Conservation (phyloP, 1,139 yeast genomes). For the Candida neerlandica region DNA sequence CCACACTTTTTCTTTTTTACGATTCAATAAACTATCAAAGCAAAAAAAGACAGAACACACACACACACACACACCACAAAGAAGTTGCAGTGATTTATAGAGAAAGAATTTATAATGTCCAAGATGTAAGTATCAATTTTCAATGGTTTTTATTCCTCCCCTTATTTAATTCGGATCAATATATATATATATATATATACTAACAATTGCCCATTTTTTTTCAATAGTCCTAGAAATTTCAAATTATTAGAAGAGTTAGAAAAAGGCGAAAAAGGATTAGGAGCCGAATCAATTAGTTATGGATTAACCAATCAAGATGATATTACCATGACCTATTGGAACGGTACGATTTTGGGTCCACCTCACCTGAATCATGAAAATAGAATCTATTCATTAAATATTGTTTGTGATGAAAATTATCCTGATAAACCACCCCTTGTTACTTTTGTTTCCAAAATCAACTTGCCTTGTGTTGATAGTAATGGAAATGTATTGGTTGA, state of each 20-base stretch:
- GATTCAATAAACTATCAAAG: not conserved
- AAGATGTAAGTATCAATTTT: conserved; percentile 36
- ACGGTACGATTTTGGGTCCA: conserved; percentile 95
- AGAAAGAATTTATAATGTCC: conserved; percentile 29
- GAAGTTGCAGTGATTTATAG: not conserved
- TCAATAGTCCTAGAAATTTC: conserved; percentile 81
- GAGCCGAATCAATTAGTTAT: conserved; percentile 95
- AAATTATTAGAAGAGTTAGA: conserved; percentile 93
- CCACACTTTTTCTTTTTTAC: no score
- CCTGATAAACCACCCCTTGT: conserved; percentile 90
- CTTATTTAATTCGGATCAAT: no score
- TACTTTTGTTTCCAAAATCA: conserved; percentile 77
- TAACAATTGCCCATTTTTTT: not conserved
- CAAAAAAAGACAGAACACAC: not conserved
- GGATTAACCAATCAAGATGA: conserved; percentile 90
- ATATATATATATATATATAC: not conserved
- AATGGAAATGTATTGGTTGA: conserved; percentile 66
- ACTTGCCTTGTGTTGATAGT: conserved; percentile 83
- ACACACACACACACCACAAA: not conserved
- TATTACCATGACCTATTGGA: conserved; percentile 91
- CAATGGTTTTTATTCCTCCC: not conserved
- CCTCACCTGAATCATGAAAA: conserved; percentile 95
- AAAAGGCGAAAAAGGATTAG: conserved; percentile 96
- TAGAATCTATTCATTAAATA: conserved; percentile 81
- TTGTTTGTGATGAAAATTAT: conserved; percentile 80